phyloP scores from a whole-genome alignment of 495 filamentous ascomycete genomes.

The Aspergillus saccharolyticus region DNA sequence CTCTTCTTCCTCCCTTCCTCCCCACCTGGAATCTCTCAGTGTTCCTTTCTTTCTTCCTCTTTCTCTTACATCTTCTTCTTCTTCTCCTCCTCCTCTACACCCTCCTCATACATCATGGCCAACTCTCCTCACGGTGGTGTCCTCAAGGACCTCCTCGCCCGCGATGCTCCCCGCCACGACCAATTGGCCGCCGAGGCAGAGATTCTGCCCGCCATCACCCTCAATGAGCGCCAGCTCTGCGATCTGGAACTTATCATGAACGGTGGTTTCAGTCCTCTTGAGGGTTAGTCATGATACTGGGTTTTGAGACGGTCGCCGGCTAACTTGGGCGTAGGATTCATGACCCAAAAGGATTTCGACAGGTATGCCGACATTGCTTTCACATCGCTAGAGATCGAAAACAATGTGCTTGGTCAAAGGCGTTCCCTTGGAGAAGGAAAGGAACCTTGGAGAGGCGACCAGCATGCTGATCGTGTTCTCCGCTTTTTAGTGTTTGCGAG shows the following conservation, averaged over 20 bases:
- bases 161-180: conserved; percentile 73
- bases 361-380: conserved; percentile 50
- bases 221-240: conserved; percentile 92
- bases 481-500: conserved; percentile 66
- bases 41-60: conserved; percentile 53
- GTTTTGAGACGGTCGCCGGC: neutral
- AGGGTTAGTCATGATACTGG: conserved; percentile 60
- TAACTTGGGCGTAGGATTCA: conserved; percentile 62
- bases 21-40: conserved; percentile 41
- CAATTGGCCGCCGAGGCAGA: conserved; percentile 81
- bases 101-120: conserved; percentile 46
- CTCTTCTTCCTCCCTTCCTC: conserved; percentile 8
- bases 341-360: conserved; percentile 95
- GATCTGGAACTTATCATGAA: conserved; percentile 95
- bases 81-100: conserved; percentile 6
- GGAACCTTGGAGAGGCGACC: neutral
- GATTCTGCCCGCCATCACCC: conserved; percentile 73
- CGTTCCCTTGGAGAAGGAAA: neutral
- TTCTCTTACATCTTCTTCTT: conserved; percentile 12
- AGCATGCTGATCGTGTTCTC: conserved; percentile 8
- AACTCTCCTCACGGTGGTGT: conserved; percentile 92
- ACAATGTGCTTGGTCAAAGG: neutral
- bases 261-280: conserved; percentile 94
- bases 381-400: conserved; percentile 11
- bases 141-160: conserved; percentile 92